A percentile compares a stretch with the other conserved stretches of the same genome.
phyloP scores from a whole-genome alignment of 1,284 basidiomycete species.

The Papiliotrema nemorosa region DNA sequence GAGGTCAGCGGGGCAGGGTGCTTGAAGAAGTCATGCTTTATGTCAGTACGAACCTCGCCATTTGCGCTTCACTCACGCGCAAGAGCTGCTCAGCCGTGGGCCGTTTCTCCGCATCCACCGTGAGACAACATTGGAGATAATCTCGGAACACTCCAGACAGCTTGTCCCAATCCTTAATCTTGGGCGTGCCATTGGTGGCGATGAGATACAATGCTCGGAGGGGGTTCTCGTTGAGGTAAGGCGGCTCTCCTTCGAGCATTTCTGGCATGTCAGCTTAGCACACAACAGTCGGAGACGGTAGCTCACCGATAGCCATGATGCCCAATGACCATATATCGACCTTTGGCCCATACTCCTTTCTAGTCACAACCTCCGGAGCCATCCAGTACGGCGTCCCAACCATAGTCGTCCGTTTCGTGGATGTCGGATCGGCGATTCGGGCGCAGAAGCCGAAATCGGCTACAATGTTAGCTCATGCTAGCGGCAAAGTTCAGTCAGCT shows the following conservation, averaged over 20 bases:
- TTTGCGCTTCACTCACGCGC: constrained; percentile 64
- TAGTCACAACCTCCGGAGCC: constrained; percentile 97
- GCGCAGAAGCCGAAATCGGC: constrained; percentile 99
- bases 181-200: constrained; percentile 96
- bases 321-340: constrained; percentile 98
- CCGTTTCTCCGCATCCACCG: constrained; percentile 90
- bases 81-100: constrained; percentile 82
- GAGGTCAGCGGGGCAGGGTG: constrained; percentile 80
- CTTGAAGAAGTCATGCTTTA: constrained; percentile 85
- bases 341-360: constrained; percentile 98
- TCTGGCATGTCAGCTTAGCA: constrained; percentile 55
- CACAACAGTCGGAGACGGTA: not conserved
- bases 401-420: constrained; percentile 98
- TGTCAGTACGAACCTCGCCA: no score
- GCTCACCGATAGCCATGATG: constrained; percentile 94
- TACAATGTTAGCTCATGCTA: constrained; percentile 41
- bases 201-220: constrained; percentile 93
- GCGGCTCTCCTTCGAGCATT: constrained; percentile 99
- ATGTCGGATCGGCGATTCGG: constrained; percentile 84
- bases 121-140: constrained; percentile 83
- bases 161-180: constrained; percentile 91
- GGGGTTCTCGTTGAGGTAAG: constrained; percentile 95
- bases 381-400: constrained; percentile 99
- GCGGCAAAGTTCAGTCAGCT: constrained; percentile 45
- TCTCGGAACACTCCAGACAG: constrained; percentile 82